Evolutionary conservation across 1,139 yeast genomes (phyloP).

Genomic region (Yamadazyma epiphylla): DNA sequence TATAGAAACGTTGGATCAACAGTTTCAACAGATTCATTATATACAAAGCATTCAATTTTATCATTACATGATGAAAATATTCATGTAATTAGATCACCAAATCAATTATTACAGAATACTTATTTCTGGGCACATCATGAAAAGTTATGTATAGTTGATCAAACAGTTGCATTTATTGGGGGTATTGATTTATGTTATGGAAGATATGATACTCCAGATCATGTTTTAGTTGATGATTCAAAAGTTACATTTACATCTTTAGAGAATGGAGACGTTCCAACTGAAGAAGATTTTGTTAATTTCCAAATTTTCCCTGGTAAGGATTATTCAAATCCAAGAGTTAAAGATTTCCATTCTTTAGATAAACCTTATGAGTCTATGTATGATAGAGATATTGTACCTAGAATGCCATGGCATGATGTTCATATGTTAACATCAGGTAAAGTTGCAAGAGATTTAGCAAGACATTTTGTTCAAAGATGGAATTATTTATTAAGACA

Average conservation of each 20-base stretch:
- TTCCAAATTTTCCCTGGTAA: slow-evolving; percentile 92
- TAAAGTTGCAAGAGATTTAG: slow-evolving; percentile 89
- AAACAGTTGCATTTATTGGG: slow-evolving; percentile 85
- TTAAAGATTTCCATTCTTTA: slow-evolving; percentile 75
- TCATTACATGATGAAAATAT: slow-evolving; percentile 79
- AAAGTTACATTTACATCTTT: slow-evolving; percentile 36
- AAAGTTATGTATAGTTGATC: slow-evolving; percentile 82
- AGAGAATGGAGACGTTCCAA: slow-evolving; percentile 21
- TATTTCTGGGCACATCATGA: slow-evolving; percentile 99
- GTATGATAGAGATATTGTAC: slow-evolving; percentile 78
- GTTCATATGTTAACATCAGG: slow-evolving; percentile 95
- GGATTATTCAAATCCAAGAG: slow-evolving; percentile 94
- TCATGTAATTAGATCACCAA: slow-evolving; percentile 91
- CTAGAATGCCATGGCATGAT: slow-evolving; percentile 99
- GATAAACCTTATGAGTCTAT: slow-evolving; percentile 88
- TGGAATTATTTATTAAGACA: slow-evolving; percentile 95
- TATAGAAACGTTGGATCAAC: slow-evolving; percentile 94
- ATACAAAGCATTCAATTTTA: slow-evolving; percentile 89
- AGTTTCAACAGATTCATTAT: slow-evolving; percentile 88
- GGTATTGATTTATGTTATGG: slow-evolving; percentile 97
- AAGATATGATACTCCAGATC: slow-evolving; percentile 95
- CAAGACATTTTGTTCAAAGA: slow-evolving; percentile 93
- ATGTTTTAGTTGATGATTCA: slow-evolving; percentile 78
- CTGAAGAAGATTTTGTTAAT: slow-evolving; percentile 32
- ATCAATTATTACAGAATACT: slow-evolving; percentile 88